These are phyloP conservation scores for Neoboletus magnificus DNA, from an alignment of 768 basidiomycete species.

Conservation along the genomic window DNA sequence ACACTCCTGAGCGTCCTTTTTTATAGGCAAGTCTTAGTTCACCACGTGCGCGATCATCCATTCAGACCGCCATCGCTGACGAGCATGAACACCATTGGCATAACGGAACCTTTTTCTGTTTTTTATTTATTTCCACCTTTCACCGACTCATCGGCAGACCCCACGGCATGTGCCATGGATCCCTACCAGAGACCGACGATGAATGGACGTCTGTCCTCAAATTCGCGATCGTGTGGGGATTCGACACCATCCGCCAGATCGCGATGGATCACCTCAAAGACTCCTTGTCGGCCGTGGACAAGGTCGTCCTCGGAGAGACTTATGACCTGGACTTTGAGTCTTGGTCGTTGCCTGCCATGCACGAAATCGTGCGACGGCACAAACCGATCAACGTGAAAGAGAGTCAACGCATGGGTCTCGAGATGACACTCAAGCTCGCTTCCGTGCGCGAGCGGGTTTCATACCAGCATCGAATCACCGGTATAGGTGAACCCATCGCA, in stretches of 20 bases:
- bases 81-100: neutral
- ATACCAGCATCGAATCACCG: too few relatives aligned
- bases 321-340: conserved; percentile 22
- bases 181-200: neutral
- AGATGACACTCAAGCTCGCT: conserved; percentile 12
- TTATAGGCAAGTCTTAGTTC: conserved; percentile 11
- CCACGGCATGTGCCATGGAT: neutral
- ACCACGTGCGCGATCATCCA: neutral
- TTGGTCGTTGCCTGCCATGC: conserved; percentile 39
- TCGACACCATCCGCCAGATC: conserved; percentile 26
- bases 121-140: neutral
- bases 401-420: conserved; percentile 26
- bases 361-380: conserved; percentile 23
- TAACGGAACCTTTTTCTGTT: neutral
- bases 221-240: conserved; percentile 37
- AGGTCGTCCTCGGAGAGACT: conserved; percentile 31
- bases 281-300: conserved; percentile 29
- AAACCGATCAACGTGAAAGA: conserved; percentile 22
- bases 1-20: conserved; percentile 13
- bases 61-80: neutral
- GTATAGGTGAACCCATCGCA: neutral
- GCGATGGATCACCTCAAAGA: conserved; percentile 25
- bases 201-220: conserved; percentile 39
- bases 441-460: conserved; percentile 8
- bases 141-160: neutral